These are phyloP conservation scores for Trichothecium roseum DNA, from an alignment of 2,329 filamentous ascomycete species.

Conservation along the genomic window DNA sequence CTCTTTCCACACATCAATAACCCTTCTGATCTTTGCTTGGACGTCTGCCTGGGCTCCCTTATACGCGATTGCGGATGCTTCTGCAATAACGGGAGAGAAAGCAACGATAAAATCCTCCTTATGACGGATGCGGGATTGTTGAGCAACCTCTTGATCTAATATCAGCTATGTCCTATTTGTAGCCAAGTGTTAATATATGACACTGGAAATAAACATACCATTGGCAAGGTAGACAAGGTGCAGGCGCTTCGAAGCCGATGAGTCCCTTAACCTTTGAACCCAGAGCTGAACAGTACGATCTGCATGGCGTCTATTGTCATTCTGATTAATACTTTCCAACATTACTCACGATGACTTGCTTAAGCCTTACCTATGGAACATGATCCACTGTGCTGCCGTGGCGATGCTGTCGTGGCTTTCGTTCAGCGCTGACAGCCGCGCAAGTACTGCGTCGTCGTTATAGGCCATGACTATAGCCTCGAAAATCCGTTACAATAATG, in stretches of 20 bases:
- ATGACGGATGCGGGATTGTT: conserved; percentile 86
- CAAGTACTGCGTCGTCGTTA: conserved; percentile 87
- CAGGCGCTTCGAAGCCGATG: conserved; percentile 72
- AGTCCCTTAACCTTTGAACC: conserved; percentile 83
- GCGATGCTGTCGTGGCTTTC: conserved; percentile 97
- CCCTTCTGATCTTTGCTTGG: conserved; percentile 76
- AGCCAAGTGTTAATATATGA: conserved; percentile 1
- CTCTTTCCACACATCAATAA: conserved; percentile 90
- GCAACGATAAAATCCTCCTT: conserved; percentile 90
- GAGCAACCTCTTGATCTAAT: conserved; percentile 66
- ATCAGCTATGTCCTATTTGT: background rate
- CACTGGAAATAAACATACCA: conserved; percentile 43
- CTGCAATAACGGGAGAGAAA: conserved; percentile 84
- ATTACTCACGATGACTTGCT: no score
- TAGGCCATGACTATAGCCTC: conserved; percentile 62
- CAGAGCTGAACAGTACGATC: conserved; percentile 86
- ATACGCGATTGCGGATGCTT: conserved; percentile 84
- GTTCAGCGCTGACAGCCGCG: conserved; percentile 89
- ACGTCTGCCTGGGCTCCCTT: conserved; percentile 79
- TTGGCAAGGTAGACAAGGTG: conserved; percentile 94
- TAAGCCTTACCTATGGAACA: conserved; percentile 79
- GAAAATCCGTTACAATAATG: no score
- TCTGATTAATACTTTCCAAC: no score
- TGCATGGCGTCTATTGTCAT: conserved; percentile 63
- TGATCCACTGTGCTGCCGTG: conserved; percentile 96